These are phyloP conservation scores for Huntiella decipiens DNA, from an alignment of 2,329 filamentous ascomycete genomes.

Conservation along the genomic window DNA sequence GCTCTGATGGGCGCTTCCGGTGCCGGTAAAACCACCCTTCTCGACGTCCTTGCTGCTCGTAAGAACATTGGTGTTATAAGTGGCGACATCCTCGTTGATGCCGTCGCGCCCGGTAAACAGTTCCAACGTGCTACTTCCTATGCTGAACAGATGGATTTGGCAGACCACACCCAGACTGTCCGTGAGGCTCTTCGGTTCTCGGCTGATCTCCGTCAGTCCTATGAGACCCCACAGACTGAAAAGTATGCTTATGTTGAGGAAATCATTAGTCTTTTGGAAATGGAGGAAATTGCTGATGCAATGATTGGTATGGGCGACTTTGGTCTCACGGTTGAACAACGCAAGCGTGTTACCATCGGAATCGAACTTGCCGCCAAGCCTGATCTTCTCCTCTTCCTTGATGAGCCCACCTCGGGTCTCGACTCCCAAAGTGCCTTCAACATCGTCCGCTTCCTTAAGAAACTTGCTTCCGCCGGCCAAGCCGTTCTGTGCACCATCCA, in stretches of 20 bases:
- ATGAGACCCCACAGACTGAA: constrained; percentile 31
- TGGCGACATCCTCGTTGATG: constrained; percentile 39
- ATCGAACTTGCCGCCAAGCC: constrained; percentile 77
- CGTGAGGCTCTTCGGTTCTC: constrained; percentile 45
- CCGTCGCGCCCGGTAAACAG: constrained; percentile 34
- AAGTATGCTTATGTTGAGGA: constrained; percentile 43
- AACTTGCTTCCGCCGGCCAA: constrained; percentile 58
- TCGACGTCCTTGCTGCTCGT: constrained; percentile 51
- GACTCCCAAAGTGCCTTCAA: constrained; percentile 52
- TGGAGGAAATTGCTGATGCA: constrained; percentile 38
- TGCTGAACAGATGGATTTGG: constrained; percentile 42
- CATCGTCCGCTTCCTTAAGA: constrained; percentile 49
- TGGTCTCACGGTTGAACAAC: constrained; percentile 48
- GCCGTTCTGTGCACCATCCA: constrained; percentile 85
- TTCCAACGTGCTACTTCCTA: constrained; percentile 45
- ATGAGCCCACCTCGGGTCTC: constrained; percentile 61
- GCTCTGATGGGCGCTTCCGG: constrained; percentile 68
- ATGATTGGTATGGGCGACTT: constrained; percentile 44
- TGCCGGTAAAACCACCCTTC: constrained; percentile 72
- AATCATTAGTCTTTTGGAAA: constrained; percentile 38
- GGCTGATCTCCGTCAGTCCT: constrained; percentile 39
- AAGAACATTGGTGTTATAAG: constrained; percentile 43
- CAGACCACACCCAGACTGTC: constrained; percentile 42
- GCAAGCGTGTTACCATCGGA: constrained; percentile 71
- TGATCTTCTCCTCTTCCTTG: constrained; percentile 56